Conservation (phyloP, 2,329 filamentous ascomycete species). For the Trematosphaeria pertusa region DNA sequence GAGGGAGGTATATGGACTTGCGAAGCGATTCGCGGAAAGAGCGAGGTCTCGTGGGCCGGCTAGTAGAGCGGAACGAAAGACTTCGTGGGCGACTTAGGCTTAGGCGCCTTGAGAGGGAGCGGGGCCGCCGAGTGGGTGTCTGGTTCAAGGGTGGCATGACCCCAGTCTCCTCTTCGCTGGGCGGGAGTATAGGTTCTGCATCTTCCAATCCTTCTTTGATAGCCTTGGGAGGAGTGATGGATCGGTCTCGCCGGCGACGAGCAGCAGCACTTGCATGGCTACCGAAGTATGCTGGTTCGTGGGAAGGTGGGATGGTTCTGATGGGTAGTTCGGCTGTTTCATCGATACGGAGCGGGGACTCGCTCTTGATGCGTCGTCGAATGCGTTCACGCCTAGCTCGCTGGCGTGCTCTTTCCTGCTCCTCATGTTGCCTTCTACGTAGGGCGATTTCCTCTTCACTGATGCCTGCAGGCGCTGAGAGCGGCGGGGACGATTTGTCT, state of each 20-base stretch:
- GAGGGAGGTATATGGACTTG: conserved; percentile 9
- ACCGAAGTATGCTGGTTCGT: conserved; percentile 15
- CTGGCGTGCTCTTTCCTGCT: conserved; percentile 5
- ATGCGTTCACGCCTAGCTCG: conserved; percentile 5
- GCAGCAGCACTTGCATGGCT: conserved; percentile 13
- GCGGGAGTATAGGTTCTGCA: conserved; percentile 8
- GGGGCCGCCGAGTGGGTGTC: conserved; percentile 2
- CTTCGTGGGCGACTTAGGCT: conserved; percentile 4
- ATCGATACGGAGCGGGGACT: neutral
- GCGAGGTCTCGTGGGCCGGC: neutral
- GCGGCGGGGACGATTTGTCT: no score
- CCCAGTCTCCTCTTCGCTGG: conserved; percentile 1
- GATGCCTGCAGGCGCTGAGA: no score
- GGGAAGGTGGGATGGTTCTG: conserved; percentile 1
- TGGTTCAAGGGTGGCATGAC: neutral
- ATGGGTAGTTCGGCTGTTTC: neutral
- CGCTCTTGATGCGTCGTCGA: conserved; percentile 3
- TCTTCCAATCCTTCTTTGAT: conserved; percentile 3
- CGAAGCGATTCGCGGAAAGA: conserved; percentile 13
- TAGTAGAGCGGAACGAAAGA: conserved; percentile 9
- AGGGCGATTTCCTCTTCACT: conserved; percentile 10
- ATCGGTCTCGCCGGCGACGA: conserved; percentile 11
- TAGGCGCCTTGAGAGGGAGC: conserved; percentile 2
- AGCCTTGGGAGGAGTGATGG: conserved; percentile 5
- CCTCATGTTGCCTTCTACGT: conserved; percentile 7